Base-by-base conservation (phyloP, 1,139 yeast species). In the Geotrichum macrosporum region DNA sequence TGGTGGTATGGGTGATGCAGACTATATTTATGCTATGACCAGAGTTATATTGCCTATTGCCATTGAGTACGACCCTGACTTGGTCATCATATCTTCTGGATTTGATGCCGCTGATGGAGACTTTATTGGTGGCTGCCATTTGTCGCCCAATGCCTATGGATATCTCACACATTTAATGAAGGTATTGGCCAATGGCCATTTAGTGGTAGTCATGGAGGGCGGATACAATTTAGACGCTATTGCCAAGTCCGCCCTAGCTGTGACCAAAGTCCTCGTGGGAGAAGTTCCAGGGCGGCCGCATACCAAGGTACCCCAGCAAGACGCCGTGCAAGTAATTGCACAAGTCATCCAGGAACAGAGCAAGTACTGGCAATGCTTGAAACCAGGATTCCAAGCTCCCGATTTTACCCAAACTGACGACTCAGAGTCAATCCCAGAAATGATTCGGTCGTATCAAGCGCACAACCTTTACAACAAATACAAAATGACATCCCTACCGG, bases 31-130 rank as follows among this genome's bases (percentile, higher is more conserved):
- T 66, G 97, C 98, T 1, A 89, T 94, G 66, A 79, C 81, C 56
- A 81, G 81, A 57, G 80, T 89, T n/a, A 77, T 94, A 12, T 75
- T 94, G 76, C 98, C 98, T 0, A 79, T 88, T 39, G 84, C 94
- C 42, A 70, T 80, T 49, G 98, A 94, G 62, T 94, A 83, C 59
- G 82, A 83, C 59, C 97, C 99, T 0, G 98, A 94, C 67, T 72
- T 94, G 55, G 88, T 88, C 5, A 86, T 94, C 33, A 82, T 94
- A 29, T 86, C 96, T 35, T 82, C 97, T 0, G 99, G 99, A 0
- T 92, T 92, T 61, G 99, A 92, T 69, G 98, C 98, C 20, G 99
- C 99, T 0, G 96, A 86, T 58, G 98, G 97, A 46, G 99, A 94
- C 67, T 82, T 87, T 48, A 86, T 94, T 55, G 99, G 98, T n/a